A percentile compares a stretch with the other conserved stretches of the same genome.
Evolutionary conservation across 305 asterid genomes (phyloP).

Genomic region (Coffea humblotiana): DNA sequence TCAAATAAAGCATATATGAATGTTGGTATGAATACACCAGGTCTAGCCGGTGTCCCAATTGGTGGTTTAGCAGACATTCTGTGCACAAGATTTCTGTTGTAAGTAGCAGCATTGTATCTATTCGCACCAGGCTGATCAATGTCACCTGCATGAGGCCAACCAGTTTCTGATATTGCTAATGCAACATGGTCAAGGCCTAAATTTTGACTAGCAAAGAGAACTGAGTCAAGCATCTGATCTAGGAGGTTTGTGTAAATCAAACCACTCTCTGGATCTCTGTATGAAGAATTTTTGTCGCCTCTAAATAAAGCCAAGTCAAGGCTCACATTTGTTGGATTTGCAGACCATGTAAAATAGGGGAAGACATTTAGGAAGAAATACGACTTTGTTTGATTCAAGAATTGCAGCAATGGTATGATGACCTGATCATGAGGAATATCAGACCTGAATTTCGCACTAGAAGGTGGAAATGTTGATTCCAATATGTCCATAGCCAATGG

Average conservation of each 20-base stretch:
- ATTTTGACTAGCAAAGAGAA: conserved; percentile 54
- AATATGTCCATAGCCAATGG: conserved; percentile 68
- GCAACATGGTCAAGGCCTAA: conserved; percentile 41
- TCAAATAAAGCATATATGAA: conserved; percentile 62
- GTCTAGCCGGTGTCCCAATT: conserved; percentile 72
- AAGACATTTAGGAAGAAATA: conserved; percentile 61
- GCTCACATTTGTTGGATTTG: conserved; percentile 37
- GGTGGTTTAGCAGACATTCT: conserved; percentile 47
- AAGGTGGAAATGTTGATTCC: conserved; percentile 66
- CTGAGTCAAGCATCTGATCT: conserved; percentile 79
- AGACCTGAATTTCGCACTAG: conserved; percentile 58
- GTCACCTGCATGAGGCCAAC: conserved; percentile 87
- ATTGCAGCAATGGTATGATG: conserved; percentile 44
- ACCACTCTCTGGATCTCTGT: conserved; percentile 48
- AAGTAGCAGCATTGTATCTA: conserved; percentile 62
- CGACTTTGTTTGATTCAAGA: conserved; percentile 54
- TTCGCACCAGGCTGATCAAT: conserved; percentile 68
- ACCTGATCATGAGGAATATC: conserved; percentile 42
- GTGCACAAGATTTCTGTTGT: conserved; percentile 49
- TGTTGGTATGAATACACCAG: conserved; percentile 52
- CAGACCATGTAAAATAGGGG: conserved; percentile 67
- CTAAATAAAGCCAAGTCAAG: conserved; percentile 58
- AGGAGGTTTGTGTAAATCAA: conserved; percentile 55
- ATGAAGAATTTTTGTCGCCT: conserved; percentile 27
- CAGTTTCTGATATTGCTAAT: conserved; percentile 68